phyloP scores from a whole-genome alignment of 768 basidiomycete genomes.

The Tylopilus rubrobrunneus region DNA sequence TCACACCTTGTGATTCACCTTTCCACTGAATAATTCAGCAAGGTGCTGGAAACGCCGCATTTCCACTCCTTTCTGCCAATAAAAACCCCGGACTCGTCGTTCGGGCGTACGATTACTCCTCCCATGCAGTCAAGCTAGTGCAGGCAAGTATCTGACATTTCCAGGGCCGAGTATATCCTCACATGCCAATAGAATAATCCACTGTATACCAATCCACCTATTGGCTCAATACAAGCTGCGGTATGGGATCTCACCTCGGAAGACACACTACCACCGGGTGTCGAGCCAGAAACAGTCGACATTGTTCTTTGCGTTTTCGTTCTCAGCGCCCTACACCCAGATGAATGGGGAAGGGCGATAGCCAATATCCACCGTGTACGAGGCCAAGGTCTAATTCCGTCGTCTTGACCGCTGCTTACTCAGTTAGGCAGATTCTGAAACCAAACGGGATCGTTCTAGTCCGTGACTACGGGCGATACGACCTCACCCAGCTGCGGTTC shows the following conservation, averaged over 20 bases:
- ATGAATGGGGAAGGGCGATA: constrained; percentile 85
- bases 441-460: constrained; percentile 82
- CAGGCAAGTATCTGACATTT: constrained; percentile 47
- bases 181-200: constrained; percentile 53
- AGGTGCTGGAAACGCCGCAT: constrained; percentile 96
- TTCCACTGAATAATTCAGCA: constrained; percentile 5
- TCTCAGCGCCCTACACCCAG: constrained; percentile 86
- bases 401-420: not conserved
- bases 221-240: constrained; percentile 69
- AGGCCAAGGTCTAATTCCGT: not conserved
- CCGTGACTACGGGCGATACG: constrained; percentile 93
- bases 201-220: constrained; percentile 61
- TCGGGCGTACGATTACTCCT: constrained; percentile 88
- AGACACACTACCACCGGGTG: constrained; percentile 53
- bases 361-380: constrained; percentile 73
- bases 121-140: constrained; percentile 84
- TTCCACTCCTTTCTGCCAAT: constrained; percentile 82
- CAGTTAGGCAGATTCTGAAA: constrained; percentile 68
- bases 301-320: constrained; percentile 93
- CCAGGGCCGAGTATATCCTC: not conserved
- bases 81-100: constrained; percentile 72
- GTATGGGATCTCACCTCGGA: constrained; percentile 89
- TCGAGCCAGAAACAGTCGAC: constrained; percentile 72
- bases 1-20: not conserved
- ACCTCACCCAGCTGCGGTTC: constrained; percentile 93